Conservation (phyloP, 2,329 filamentous ascomycete genomes). For the Talaromyces marneffei region DNA sequence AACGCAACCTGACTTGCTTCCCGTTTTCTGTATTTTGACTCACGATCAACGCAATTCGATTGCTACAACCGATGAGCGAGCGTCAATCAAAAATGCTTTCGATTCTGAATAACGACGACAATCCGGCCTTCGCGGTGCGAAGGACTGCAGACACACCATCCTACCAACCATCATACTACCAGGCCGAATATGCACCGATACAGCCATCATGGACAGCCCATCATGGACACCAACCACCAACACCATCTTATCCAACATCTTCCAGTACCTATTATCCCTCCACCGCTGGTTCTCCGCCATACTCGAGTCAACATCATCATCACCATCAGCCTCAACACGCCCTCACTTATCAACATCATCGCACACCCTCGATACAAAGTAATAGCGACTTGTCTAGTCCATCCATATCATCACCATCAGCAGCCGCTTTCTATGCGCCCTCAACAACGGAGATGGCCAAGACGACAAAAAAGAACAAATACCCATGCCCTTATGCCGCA, state of each 20-base stretch:
- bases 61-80: conserved; percentile 3
- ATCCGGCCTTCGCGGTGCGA: conserved; percentile 16
- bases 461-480: conserved; percentile 54
- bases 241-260: neutral
- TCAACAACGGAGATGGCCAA: conserved; percentile 22
- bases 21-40: neutral
- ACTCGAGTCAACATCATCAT: neutral
- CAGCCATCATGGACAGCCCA: conserved; percentile 3
- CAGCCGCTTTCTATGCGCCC: conserved; percentile 10
- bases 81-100: conserved; percentile 12
- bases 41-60: neutral
- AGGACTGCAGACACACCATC: conserved; percentile 1
- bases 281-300: neutral
- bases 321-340: neutral
- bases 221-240: neutral
- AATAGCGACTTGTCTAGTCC: conserved; percentile 10
- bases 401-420: conserved; percentile 9
- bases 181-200: conserved; percentile 1
- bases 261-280: neutral
- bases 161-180: conserved; percentile 3
- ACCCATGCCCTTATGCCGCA: conserved; percentile 58
- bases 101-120: conserved; percentile 16
- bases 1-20: neutral
- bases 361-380: conserved; percentile 12
- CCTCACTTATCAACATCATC: conserved; percentile 3